Evolutionary conservation across 495 filamentous ascomycete species (phyloP), one percentile per base, ranked within the genome.

Genomic region (Hyaloscypha variabilis): DNA sequence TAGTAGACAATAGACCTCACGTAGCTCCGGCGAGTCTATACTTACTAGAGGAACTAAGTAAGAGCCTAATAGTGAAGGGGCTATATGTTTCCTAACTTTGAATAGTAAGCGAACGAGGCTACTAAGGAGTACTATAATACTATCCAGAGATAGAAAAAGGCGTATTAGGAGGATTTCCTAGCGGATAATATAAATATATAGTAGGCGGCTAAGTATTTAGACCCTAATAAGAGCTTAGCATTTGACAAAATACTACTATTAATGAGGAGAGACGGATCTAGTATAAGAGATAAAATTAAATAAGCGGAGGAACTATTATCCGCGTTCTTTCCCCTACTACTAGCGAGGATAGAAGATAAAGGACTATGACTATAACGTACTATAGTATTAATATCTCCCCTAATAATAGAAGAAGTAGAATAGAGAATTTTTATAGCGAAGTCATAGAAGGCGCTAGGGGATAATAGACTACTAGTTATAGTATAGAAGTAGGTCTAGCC

Each of bases 291-390:
- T 59, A 60, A 75, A 59, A 67, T 64, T 23, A 66, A 74, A 57
- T 69, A 70, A 60, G 29, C 58, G 30, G 28, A 56, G 25, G 50
- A 62, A 31, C 46, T 67, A 31, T 28, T 67, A 28, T 13, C 57
- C 46, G 67, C 6, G 52, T 77, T 77, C 73, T 77, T 75, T 54
- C 72, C 73, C 13, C 66, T 70, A 25, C 58, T 67, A 34, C 72
- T 63, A 24, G 58, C 67, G 28, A 55, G 39, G 36, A 53, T 6
- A 58, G 53, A 64, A 24, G 53, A 42, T 19, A 30, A 60, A 64
- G 56, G n/a, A 74, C 73, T 52, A 66, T 63, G 17, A 60, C 23
- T 30, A 34, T 49, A 67, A 55, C 30, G 24, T 25, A 5, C 28
- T 8, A 55, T 10, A 51, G 19, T 2, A 25, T 63, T 5, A 65